Conservation (phyloP, 306 rosid genomes). For the Trifolium pratense region DNA sequence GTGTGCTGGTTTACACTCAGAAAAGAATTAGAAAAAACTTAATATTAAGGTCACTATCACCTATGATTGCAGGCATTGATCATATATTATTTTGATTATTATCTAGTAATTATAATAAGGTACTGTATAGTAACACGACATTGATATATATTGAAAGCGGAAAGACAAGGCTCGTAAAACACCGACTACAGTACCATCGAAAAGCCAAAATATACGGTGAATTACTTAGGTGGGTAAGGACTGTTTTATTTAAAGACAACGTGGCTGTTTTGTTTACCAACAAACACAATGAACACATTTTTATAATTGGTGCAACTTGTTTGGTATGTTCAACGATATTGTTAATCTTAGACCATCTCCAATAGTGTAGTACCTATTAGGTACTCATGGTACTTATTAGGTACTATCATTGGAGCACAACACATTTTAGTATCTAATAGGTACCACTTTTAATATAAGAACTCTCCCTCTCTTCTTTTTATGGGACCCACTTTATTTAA, state of each 20-base stretch:
- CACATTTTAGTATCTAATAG: no score
- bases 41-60: conserved; percentile 3
- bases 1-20: no score
- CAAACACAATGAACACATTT: neutral
- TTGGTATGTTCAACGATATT: no score
- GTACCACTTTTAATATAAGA: no score
- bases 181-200: conserved; percentile 25
- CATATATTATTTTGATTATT: neutral
- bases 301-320: neutral
- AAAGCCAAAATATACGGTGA: conserved; percentile 54
- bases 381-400: no score
- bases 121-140: neutral
- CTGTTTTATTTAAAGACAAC: conserved; percentile 25
- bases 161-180: conserved; percentile 34
- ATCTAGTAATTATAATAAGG: neutral
- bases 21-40: no score
- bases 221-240: conserved; percentile 24
- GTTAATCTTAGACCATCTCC: no score
- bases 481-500: no score
- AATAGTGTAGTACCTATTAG: no score
- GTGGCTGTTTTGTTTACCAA: conserved; percentile 18
- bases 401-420: no score
- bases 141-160: conserved; percentile 35
- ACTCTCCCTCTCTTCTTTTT: no score
- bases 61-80: conserved; percentile 34